Evolutionary conservation across 225 moss, liverwort and hornwort species (phyloP).

Genomic region (Pleurozium schreberi): DNA sequence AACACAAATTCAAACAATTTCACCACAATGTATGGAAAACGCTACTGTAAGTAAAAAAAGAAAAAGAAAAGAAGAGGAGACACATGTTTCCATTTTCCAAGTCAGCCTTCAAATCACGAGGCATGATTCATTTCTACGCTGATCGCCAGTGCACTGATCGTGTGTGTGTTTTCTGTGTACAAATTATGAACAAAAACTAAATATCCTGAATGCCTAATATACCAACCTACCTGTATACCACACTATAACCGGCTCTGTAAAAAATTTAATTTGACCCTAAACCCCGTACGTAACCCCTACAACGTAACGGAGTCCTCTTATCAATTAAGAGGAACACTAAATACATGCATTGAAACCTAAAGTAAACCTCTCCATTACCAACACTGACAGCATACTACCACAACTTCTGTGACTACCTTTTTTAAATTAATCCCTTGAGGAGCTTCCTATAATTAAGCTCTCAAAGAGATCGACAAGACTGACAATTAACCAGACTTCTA

Average conservation of each 20-base stretch:
- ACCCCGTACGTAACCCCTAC: background rate
- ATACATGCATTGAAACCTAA: background rate
- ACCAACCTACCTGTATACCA: background rate
- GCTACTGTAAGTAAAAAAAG: background rate
- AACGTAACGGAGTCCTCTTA: background rate
- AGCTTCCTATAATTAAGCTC: background rate
- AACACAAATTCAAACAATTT: conserved; percentile 6
- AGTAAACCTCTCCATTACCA: background rate
- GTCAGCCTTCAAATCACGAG: background rate
- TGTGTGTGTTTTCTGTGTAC: conserved; percentile 13
- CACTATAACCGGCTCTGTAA: background rate
- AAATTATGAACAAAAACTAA: background rate
- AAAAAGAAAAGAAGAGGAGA: no score
- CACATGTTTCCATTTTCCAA: background rate
- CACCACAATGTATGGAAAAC: conserved; percentile 23
- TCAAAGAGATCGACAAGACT: background rate
- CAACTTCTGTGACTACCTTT: background rate
- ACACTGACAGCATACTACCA: background rate
- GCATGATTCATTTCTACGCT: background rate
- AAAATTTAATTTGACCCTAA: background rate
- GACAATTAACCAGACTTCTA: background rate
- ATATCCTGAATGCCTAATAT: background rate
- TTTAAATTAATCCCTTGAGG: background rate
- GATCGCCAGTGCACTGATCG: background rate
- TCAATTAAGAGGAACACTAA: background rate